Conservation (phyloP, 1,139 yeast genomes). For the Debaryomyces subglobosus region DNA sequence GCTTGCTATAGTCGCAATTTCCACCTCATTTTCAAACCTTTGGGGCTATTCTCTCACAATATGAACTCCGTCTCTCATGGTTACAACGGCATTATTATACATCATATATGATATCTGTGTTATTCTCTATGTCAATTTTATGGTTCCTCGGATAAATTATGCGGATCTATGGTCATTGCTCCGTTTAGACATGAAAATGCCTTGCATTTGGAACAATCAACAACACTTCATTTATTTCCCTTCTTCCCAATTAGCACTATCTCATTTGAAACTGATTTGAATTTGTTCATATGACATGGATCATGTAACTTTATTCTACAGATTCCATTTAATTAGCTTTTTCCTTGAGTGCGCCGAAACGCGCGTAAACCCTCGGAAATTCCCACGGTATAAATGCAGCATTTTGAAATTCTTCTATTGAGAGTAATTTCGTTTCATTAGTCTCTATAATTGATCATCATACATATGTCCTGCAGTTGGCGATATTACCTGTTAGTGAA, state of each 20-base stretch:
- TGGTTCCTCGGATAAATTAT: not conserved
- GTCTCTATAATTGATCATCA: not conserved
- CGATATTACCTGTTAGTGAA: not conserved
- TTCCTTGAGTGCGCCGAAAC: not conserved
- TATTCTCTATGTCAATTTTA: too few relatives aligned
- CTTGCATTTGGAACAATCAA: not conserved
- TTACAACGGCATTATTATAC: too few relatives aligned
- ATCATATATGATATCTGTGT: too few relatives aligned
- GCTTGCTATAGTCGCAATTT: not conserved
- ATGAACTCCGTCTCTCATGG: too few relatives aligned
- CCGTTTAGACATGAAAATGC: too few relatives aligned
- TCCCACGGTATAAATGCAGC: not conserved
- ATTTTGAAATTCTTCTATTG: not conserved
- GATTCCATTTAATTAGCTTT: not conserved
- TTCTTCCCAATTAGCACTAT: not conserved
- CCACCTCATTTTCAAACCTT: not conserved
- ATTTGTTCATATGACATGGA: not conserved
- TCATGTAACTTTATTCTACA: not conserved
- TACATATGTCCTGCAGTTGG: not conserved
- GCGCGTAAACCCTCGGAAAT: constrained; percentile 1
- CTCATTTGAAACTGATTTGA: not conserved
- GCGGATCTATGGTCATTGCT: not conserved
- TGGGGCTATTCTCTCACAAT: not conserved
- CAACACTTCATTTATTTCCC: not conserved
- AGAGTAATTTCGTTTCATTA: not conserved